Percentiles rank a stretch among this genome's conserved stretches.
phyloP scores from a whole-genome alignment of 208 protist species.

The Leishmania mexicana region DNA sequence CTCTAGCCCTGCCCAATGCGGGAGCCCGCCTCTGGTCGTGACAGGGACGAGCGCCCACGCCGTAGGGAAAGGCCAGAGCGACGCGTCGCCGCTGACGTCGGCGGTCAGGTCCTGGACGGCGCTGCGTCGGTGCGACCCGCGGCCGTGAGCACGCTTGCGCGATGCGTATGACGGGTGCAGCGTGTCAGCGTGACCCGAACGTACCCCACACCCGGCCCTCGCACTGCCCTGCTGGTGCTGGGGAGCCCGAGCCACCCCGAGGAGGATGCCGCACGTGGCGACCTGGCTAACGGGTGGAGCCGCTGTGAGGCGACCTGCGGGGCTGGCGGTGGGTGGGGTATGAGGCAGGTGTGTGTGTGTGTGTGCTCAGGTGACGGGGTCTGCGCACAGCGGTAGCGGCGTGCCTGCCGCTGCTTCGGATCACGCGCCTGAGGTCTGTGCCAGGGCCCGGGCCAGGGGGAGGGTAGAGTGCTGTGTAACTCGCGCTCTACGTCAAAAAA shows the following conservation, averaged over 20 bases:
- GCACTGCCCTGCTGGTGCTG: not conserved
- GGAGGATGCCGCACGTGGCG: too few relatives aligned
- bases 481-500: not conserved
- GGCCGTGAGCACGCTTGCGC: not conserved
- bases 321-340: not conserved
- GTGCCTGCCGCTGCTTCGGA: not conserved
- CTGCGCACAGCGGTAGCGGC: not conserved
- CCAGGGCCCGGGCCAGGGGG: not conserved
- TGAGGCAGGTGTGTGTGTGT: not conserved
- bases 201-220: not conserved
- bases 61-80: not conserved
- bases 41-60: not conserved
- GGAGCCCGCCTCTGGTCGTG: not conserved
- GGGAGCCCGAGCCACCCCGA: too few relatives aligned
- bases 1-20: not conserved
- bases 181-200: not conserved
- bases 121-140: not conserved
- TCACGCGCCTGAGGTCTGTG: not conserved
- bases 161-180: not conserved
- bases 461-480: not conserved
- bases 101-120: not conserved
- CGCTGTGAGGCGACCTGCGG: too few relatives aligned
- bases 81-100: not conserved
- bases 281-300: too few relatives aligned
- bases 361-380: not conserved